Base-by-base conservation (phyloP, 1,284 basidiomycete species). In the Thelephora terrestris region DNA sequence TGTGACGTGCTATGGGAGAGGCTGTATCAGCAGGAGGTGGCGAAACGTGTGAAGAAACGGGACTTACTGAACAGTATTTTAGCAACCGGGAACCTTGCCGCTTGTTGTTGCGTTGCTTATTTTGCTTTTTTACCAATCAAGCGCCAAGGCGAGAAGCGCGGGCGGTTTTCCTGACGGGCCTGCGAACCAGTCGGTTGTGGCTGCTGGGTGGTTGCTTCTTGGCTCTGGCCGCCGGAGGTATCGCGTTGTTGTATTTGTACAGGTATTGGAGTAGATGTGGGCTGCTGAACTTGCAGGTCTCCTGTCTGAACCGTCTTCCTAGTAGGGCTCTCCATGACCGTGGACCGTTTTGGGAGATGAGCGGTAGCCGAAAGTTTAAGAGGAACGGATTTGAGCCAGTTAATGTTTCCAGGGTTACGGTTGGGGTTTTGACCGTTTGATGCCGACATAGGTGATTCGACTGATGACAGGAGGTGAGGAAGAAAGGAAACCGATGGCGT, bases 321-420 rank as follows among this genome's bases (percentile, higher is more conserved):
- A 4, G 91, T 80, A n/a, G 95, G 95, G 60, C 89, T 91, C 65
- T 97, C 95, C 43, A 99, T 86, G 35, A 99, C 85, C 3, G 91
- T 98, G 17, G 94, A 97, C 39, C 92, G 84, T 65, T 91, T 94
- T 4, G 96, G 92, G 53, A 96, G 65, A 43, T 86, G 81, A 14
- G 94, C 91, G 10, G 91, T 93, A 46, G 90, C 92, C 35, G 93
- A 95, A 45, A 94, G 71, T 66, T 98, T 98, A 17, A 99, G 75
- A 61, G 92, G 90, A 39, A 92, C 88, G 7, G 81, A 81, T 68
- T 93, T 96, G 78, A 96, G 88, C 27, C 90, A 81, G 78, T 95
- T 92, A 63, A 96, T 90, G 58, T 98, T 94, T 56, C 73, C 78
- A 47, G 85, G 86, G 58, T 90, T 90, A 37, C 89, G 80, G 67